These are phyloP conservation scores for Triticum dicoccoides DNA, from an alignment of 176 grass and related monocot genomes.

Conservation along the genomic window DNA sequence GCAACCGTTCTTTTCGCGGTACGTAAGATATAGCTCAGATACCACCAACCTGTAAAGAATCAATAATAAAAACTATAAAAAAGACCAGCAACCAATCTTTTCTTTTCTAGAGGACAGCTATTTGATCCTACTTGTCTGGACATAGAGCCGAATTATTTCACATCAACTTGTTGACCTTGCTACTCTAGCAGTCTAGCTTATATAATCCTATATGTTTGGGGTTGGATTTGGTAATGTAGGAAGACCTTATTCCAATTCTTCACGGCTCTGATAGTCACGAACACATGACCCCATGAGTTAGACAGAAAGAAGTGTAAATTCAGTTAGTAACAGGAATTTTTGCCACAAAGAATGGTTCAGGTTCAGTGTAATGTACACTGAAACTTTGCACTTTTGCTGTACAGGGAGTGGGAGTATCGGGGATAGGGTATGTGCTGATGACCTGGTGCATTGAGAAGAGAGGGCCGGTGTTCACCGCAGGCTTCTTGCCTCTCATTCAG, in stretches of 20 bases:
- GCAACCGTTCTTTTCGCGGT: slow-evolving; percentile 40
- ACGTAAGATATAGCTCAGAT: slow-evolving; percentile 31
- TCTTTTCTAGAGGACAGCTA: neutral
- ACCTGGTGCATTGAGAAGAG: slow-evolving; percentile 71
- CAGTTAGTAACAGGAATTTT: neutral
- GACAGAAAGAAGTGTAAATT: neutral
- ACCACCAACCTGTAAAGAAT: neutral
- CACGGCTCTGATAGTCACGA: neutral
- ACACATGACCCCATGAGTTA: neutral
- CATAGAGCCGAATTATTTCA: too few relatives aligned
- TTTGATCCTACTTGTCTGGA: neutral
- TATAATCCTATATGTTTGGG: neutral
- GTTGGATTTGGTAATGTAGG: neutral
- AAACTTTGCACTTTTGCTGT: slow-evolving; percentile 1
- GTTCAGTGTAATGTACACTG: neutral
- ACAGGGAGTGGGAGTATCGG: slow-evolving; percentile 62
- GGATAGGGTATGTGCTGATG: slow-evolving; percentile 52
- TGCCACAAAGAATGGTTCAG: neutral
- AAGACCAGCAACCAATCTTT: neutral
- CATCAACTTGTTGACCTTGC: too few relatives aligned
- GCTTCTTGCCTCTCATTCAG: slow-evolving; percentile 72
- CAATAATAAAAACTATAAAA: neutral
- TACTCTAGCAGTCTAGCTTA: neutral
- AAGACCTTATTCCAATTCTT: neutral
- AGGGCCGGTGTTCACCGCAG: slow-evolving; percentile 64